Conservation (phyloP, 2,329 filamentous ascomycete genomes). For the Monilinia aucupariae region DNA sequence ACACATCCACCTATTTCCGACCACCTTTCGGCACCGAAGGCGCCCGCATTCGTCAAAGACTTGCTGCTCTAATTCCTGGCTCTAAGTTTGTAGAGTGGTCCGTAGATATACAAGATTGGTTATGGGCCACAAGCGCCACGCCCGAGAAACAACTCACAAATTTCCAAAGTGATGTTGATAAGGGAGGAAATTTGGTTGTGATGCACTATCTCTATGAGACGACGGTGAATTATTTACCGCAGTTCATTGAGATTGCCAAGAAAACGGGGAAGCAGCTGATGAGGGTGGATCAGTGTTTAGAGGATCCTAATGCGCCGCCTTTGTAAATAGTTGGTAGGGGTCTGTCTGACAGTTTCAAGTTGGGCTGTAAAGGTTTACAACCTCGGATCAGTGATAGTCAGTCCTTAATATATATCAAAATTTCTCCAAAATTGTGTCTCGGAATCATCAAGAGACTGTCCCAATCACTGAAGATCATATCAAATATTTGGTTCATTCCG, state of each 20-base stretch:
- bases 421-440: too few relatives aligned
- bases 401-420: too few relatives aligned
- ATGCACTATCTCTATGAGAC: constrained; percentile 63
- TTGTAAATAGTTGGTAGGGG: constrained; percentile 19
- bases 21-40: constrained; percentile 65
- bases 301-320: constrained; percentile 53
- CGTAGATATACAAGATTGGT: constrained; percentile 66
- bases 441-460: too few relatives aligned
- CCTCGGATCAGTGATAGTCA: too few relatives aligned
- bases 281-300: constrained; percentile 62
- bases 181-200: constrained; percentile 59
- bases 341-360: neutral
- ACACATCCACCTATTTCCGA: constrained; percentile 54
- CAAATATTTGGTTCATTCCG: too few relatives aligned
- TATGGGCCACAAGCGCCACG: constrained; percentile 56
- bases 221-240: constrained; percentile 57
- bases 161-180: constrained; percentile 57
- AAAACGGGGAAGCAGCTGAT: constrained; percentile 58
- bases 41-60: constrained; percentile 58
- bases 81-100: constrained; percentile 62
- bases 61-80: constrained; percentile 47
- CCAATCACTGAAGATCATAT: too few relatives aligned
- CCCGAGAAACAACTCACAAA: constrained; percentile 62
- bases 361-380: neutral
- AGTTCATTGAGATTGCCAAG: constrained; percentile 62